Conservation (phyloP, 1,284 basidiomycete genomes). For the Inonotus obliquus region DNA sequence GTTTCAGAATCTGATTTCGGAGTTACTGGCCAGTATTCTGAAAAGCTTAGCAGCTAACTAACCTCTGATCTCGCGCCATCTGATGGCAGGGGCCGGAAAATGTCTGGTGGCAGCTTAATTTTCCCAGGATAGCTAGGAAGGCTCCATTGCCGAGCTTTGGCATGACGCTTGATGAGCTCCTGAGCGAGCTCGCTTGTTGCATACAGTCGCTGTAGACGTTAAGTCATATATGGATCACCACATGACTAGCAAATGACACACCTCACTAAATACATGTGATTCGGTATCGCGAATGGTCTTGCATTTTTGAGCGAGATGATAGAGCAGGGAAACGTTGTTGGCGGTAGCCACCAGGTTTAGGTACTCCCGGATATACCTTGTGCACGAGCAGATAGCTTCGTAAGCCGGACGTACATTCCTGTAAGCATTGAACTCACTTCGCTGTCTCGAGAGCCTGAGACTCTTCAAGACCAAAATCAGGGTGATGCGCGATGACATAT, state of each 20-base stretch:
- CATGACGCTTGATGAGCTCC: conserved; percentile 73
- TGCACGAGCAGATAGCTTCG: background rate
- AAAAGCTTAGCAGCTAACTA: background rate
- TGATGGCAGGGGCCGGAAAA: conserved; percentile 64
- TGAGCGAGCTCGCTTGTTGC: conserved; percentile 87
- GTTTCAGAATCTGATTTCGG: conserved; percentile 51
- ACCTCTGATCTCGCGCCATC: conserved; percentile 59
- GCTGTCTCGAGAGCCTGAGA: conserved; percentile 69
- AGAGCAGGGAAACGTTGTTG: conserved; percentile 82
- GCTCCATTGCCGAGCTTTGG: conserved; percentile 68
- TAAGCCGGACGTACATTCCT: conserved; percentile 1
- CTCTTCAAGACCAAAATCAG: conserved; percentile 70
- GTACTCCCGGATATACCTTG: conserved; percentile 87
- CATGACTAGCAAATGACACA: conserved; percentile 28
- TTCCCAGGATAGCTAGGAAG: conserved; percentile 79
- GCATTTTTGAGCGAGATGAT: conserved; percentile 75
- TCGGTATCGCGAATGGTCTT: conserved; percentile 85
- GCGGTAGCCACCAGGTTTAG: conserved; percentile 68
- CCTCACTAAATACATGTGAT: conserved; percentile 63
- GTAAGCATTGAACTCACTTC: conserved; percentile 39
- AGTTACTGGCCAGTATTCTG: background rate
- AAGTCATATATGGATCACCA: conserved; percentile 8
- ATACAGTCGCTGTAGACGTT: conserved; percentile 70
- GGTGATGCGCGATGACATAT: conserved; percentile 89
- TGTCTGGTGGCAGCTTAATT: conserved; percentile 77